These are phyloP conservation scores for Malassezia equina DNA, from an alignment of 1,284 basidiomycete species.

Conservation along the genomic window DNA sequence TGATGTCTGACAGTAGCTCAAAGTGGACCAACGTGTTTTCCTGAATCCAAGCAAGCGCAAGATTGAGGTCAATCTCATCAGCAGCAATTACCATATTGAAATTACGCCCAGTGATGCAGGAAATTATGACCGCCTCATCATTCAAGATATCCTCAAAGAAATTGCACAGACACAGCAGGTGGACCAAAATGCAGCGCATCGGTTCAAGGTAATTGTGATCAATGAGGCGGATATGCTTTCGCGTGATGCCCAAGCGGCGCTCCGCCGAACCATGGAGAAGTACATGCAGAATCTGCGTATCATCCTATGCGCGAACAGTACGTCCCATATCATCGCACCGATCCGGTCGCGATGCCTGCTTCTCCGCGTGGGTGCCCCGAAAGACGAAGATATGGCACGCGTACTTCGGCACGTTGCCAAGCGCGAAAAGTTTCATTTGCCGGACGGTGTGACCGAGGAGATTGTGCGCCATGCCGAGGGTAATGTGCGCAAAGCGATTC, in stretches of 20 bases:
- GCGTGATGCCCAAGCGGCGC: constrained; percentile 89
- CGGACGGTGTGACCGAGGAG: constrained; percentile 61
- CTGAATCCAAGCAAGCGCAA: constrained; percentile 87
- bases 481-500: constrained; percentile 85
- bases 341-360: constrained; percentile 91
- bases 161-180: constrained; percentile 99
- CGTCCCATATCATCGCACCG: constrained; percentile 88
- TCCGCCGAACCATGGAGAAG: constrained; percentile 94
- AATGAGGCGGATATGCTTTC: constrained; percentile 92
- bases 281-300: constrained; percentile 97
- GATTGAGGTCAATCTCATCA: constrained; percentile 86
- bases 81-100: constrained; percentile 89
- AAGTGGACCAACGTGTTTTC: constrained; percentile 96
- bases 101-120: constrained; percentile 96
- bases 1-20: constrained; percentile 57
- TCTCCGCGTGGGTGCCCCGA: constrained; percentile 83
- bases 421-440: constrained; percentile 69
- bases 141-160: constrained; percentile 94
- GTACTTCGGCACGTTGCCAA: constrained; percentile 71
- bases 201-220: constrained; percentile 98
- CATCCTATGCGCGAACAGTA: constrained; percentile 95
- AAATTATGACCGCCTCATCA: constrained; percentile 85
- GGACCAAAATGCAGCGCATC: constrained; percentile 83
- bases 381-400: constrained; percentile 65
- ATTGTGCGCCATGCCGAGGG: constrained; percentile 75